These are phyloP conservation scores for Thalia dealbata DNA, from an alignment of 176 grass and related monocot genomes.

Conservation along the genomic window DNA sequence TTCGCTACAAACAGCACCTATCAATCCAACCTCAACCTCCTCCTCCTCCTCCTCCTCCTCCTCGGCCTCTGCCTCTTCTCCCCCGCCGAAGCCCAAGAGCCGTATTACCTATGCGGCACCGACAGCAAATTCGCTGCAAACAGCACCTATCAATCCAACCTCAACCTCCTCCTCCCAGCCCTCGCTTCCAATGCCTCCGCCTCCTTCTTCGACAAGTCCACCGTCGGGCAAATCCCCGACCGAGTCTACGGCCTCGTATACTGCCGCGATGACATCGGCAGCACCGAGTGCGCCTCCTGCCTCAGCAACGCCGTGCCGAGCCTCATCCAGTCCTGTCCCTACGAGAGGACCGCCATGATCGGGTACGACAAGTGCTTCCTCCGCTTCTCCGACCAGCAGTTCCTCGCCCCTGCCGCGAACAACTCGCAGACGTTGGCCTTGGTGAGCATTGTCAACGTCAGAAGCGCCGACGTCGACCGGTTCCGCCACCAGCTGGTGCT, in stretches of 20 bases:
- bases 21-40: constrained; percentile 10
- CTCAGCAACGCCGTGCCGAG: constrained; percentile 21
- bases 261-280: constrained; percentile 49
- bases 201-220: constrained; percentile 11
- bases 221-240: constrained; percentile 18
- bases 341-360: constrained; percentile 21
- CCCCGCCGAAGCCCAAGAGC: too few relatives aligned
- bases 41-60: constrained; percentile 21
- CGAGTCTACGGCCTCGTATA: constrained; percentile 28
- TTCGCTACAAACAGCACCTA: constrained; percentile 16
- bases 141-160: too few relatives aligned
- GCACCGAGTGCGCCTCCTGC: constrained; percentile 27
- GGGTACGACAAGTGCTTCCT: constrained; percentile 39
- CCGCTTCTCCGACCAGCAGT: constrained; percentile 39
- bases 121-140: too few relatives aligned
- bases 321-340: constrained; percentile 25
- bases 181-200: too few relatives aligned
- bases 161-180: too few relatives aligned
- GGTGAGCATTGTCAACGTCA: neutral
- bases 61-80: constrained; percentile 11
- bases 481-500: too few relatives aligned
- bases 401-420: constrained; percentile 10
- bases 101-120: too few relatives aligned
- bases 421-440: neutral
- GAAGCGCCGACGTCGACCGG: neutral